Base-by-base conservation (phyloP, 2,329 filamentous ascomycete species). In the Alternaria sp. region DNA sequence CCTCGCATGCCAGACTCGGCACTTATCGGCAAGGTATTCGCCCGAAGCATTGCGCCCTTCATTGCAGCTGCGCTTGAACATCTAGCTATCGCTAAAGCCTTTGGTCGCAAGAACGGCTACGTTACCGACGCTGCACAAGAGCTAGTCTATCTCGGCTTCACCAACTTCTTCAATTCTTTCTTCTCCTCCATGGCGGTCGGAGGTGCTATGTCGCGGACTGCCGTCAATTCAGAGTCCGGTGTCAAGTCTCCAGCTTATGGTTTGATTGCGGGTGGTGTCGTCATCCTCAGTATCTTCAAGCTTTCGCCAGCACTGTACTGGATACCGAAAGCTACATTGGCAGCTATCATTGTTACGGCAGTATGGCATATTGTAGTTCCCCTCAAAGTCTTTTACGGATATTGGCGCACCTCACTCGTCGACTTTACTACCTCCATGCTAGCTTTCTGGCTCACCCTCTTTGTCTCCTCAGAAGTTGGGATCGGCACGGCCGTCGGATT, bases 291-390 rank as follows among this genome's bases (percentile, higher is more conserved):
- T 20, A 85, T 91, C 25, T 90, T 88, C 71, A 84, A 88, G 62
- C 84, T 90, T 41, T 86, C 86, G 0, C 86, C 85, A 0, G 85
- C 87, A 0, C 82, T 91, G 0, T 90, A 88, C 78, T 91, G 88
- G 87, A 88, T 91, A n/a, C 89, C 89, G 1, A 89, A 89, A 68
- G 84, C 88, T 0, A 89, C 87, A 0, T 82, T 91, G 1, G 85
- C 89, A 1, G 89, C 88, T 3, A 89, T 91, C 64, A 90, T 91
- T 66, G 89, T 90, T 67, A 88, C 86, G 63, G 88, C 88, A 6
- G 87, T 90, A 0, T 86, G 86, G 78, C 87, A 88, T 43, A 81
- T 90, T 7, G 87, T 90, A 47, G 86, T 86, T 0, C 84, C 87
- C 0, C 84, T 88, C 0, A 84, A 82, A 3, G 82, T 86, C 10